Evolutionary conservation across 495 filamentous ascomycete species (phyloP).

Genomic region (Xylaria grammica): DNA sequence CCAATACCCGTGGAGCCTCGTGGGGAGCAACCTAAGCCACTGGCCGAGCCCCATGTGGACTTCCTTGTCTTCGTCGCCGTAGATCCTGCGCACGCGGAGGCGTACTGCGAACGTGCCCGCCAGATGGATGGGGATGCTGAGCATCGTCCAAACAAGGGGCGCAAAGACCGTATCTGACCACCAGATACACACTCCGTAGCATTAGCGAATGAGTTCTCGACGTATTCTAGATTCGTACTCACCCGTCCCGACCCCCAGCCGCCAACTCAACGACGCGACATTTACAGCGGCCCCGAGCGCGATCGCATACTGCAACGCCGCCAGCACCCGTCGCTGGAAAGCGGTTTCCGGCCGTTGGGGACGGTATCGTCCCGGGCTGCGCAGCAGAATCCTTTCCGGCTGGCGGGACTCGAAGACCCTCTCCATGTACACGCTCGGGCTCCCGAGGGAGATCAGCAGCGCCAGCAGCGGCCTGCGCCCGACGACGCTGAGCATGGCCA

Average conservation of each 20-base stretch:
- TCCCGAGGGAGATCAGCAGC: slow-evolving; percentile 19
- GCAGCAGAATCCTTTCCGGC: slow-evolving; percentile 15
- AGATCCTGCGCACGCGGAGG: slow-evolving; percentile 16
- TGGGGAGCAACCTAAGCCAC: slow-evolving; percentile 12
- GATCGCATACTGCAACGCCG: slow-evolving; percentile 26
- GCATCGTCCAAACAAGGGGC: slow-evolving; percentile 20
- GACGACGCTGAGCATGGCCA: slow-evolving; percentile 21
- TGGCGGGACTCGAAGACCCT: slow-evolving; percentile 17
- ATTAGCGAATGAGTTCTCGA: background rate
- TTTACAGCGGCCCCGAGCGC: slow-evolving; percentile 32
- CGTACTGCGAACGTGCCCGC: slow-evolving; percentile 24
- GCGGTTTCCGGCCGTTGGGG: background rate
- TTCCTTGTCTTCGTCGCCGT: slow-evolving; percentile 1
- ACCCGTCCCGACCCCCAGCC: slow-evolving; percentile 29
- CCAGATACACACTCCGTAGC: slow-evolving; percentile 14
- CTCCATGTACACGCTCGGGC: slow-evolving; percentile 16
- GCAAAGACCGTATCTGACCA: slow-evolving; percentile 22
- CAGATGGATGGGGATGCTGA: slow-evolving; percentile 28
- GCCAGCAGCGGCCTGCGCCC: slow-evolving; percentile 27
- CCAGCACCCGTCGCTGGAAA: background rate
- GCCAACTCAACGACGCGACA: slow-evolving; percentile 27
- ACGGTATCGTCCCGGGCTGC: background rate
- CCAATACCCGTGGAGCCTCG: background rate
- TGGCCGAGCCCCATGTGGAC: background rate
- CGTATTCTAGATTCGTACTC: background rate